Conservation (phyloP, 371 early-diverging fungal genomes). For the Apophysomyces elegans region DNA sequence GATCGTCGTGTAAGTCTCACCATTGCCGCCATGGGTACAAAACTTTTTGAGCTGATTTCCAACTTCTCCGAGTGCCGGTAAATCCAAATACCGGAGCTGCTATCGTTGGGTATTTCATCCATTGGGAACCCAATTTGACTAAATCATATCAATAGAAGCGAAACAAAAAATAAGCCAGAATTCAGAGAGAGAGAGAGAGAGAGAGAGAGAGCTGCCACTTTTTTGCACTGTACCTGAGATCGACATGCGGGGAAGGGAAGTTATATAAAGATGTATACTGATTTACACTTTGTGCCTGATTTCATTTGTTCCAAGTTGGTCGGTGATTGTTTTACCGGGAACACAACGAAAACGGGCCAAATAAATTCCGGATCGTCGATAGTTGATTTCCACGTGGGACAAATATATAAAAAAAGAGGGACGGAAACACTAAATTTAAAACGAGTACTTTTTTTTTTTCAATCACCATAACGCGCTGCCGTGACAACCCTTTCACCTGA, state of each 20-base stretch:
- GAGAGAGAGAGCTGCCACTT: not conserved
- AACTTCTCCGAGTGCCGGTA: too few relatives aligned
- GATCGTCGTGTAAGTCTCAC: too few relatives aligned
- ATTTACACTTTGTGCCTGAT: too few relatives aligned
- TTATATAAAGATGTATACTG: too few relatives aligned
- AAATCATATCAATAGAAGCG: too few relatives aligned
- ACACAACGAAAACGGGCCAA: not conserved
- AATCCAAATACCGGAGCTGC: too few relatives aligned
- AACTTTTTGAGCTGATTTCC: too few relatives aligned
- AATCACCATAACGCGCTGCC: not conserved
- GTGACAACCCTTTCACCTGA: not conserved
- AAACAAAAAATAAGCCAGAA: too few relatives aligned
- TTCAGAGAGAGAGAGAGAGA: too few relatives aligned
- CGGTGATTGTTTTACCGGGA: slow-evolving; percentile 1
- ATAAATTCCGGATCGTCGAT: slow-evolving; percentile 1
- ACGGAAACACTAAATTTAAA: not conserved
- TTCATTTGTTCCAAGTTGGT: not conserved
- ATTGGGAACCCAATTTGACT: too few relatives aligned
- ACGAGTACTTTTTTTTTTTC: not conserved
- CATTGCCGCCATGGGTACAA: too few relatives aligned
- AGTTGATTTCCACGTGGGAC: slow-evolving; percentile 7
- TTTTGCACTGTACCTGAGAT: not conserved
- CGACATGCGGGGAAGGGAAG: not conserved
- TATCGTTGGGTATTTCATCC: too few relatives aligned
- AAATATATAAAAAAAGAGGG: not conserved